Evolutionary conservation across 164 flowering plant species (phyloP).

Genomic region (Buxus sempervirens): DNA sequence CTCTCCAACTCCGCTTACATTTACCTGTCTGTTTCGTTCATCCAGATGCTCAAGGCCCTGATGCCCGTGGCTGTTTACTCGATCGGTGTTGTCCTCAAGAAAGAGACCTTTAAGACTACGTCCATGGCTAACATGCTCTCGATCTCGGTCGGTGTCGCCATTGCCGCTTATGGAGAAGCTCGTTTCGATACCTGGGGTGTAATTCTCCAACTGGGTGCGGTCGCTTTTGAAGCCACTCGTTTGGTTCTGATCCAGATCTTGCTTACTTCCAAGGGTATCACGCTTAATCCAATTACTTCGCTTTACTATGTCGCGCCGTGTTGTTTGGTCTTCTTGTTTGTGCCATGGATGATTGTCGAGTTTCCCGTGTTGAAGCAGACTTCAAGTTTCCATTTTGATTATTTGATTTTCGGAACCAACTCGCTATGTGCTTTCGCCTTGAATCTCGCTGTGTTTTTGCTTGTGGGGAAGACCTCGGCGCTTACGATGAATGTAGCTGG

Average conservation of each 20-base stretch:
- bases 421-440: conserved; percentile 26
- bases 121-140: conserved; percentile 27
- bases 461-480: conserved; percentile 31
- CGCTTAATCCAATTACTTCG: conserved; percentile 23
- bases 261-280: conserved; percentile 25
- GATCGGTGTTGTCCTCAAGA: conserved; percentile 22
- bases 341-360: conserved; percentile 29
- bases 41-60: conserved; percentile 34
- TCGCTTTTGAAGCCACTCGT: conserved; percentile 26
- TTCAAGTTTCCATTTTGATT: conserved; percentile 21
- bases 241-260: conserved; percentile 25
- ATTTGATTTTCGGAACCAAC: conserved; percentile 24
- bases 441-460: conserved; percentile 28
- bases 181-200: conserved; percentile 25
- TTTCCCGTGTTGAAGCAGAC: conserved; percentile 16
- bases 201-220: conserved; percentile 20
- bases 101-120: conserved; percentile 10
- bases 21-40: conserved; percentile 32
- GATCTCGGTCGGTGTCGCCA: conserved; percentile 26
- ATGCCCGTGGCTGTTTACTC: conserved; percentile 30
- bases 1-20: conserved; percentile 29
- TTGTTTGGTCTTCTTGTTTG: conserved; percentile 20
- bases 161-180: conserved; percentile 31
- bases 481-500: conserved; percentile 34
- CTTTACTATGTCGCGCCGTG: conserved; percentile 28